Evolutionary conservation across 1,284 basidiomycete genomes (phyloP).

Genomic region (Sporisorium exsertum): DNA sequence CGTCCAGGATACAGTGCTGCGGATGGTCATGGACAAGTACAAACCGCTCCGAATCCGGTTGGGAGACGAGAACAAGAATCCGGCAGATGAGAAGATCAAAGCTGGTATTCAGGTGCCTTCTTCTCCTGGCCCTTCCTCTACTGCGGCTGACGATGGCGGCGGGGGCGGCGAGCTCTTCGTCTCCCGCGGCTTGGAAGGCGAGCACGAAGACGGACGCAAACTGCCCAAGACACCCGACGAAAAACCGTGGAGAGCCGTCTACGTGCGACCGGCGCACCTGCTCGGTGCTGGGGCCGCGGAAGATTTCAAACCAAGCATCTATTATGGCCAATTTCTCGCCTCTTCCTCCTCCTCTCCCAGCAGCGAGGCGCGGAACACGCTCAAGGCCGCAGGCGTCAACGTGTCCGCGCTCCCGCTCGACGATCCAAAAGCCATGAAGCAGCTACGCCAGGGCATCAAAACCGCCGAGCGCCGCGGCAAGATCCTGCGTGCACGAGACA

Average conservation of each 20-base stretch:
- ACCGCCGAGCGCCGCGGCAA: constrained; percentile 75
- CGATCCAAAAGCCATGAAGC: constrained; percentile 74
- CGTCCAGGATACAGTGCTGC: constrained; percentile 57
- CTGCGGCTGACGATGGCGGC: too few species aligned
- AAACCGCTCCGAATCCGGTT: constrained; percentile 51
- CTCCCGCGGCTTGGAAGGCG: background rate
- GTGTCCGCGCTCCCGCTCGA: constrained; percentile 56
- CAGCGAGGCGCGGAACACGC: constrained; percentile 29
- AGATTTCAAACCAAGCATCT: constrained; percentile 33
- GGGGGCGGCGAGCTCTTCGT: background rate
- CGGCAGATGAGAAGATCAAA: constrained; percentile 52
- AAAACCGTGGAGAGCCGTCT: constrained; percentile 63
- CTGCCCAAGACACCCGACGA: constrained; percentile 56
- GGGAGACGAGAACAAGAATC: constrained; percentile 1
- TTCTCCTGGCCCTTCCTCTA: background rate
- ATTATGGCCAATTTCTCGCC: constrained; percentile 54
- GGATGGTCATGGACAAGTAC: constrained; percentile 67
- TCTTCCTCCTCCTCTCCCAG: constrained; percentile 1
- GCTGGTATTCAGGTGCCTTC: constrained; percentile 37
- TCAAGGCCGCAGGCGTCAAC: constrained; percentile 46
- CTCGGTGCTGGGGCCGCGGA: constrained; percentile 19
- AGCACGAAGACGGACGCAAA: constrained; percentile 43
- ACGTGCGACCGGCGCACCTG: constrained; percentile 52
- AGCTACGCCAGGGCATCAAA: constrained; percentile 74
- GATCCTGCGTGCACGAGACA: constrained; percentile 72